Percentiles rank a stretch among this genome's conserved stretches.
Conservation (phyloP, 352 stramenopile species). For the Globisporangium nodosum region DNA sequence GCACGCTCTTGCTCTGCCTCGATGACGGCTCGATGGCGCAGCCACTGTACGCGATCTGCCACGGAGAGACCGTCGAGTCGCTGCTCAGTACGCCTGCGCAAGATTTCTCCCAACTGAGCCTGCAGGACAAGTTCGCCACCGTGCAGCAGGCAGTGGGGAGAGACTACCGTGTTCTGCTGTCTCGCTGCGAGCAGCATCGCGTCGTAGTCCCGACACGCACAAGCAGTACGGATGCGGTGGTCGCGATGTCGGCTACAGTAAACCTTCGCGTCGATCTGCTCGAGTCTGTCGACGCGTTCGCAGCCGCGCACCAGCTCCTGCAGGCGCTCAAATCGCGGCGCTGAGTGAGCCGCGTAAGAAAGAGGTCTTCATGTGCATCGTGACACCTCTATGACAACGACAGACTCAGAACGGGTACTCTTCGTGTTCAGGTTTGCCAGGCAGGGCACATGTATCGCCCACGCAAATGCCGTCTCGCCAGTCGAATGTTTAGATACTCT, state of each 20-base stretch:
- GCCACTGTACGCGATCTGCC: conserved; percentile 30
- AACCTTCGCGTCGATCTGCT: conserved; percentile 30
- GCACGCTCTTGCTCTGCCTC: conserved; percentile 33
- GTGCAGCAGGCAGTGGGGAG: conserved; percentile 25
- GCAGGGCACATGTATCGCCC: too few relatives aligned
- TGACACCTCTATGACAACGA: too few relatives aligned
- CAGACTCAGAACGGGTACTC: too few relatives aligned
- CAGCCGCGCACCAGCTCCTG: conserved; percentile 8
- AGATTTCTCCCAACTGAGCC: conserved; percentile 39
- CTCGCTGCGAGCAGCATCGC: conserved; percentile 24
- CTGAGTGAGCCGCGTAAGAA: not conserved
- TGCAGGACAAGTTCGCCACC: conserved; percentile 28
- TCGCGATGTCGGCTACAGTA: conserved; percentile 6
- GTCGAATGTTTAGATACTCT: too few relatives aligned
- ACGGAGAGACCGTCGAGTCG: conserved; percentile 30
- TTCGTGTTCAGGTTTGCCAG: too few relatives aligned
- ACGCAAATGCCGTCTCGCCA: too few relatives aligned
- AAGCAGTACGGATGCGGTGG: not conserved
- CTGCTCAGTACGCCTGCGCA: conserved; percentile 38
- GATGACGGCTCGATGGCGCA: conserved; percentile 25
- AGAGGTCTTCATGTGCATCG: too few relatives aligned
- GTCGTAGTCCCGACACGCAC: conserved; percentile 7
- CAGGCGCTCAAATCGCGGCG: not conserved
- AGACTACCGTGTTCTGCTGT: conserved; percentile 36
- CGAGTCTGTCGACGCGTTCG: conserved; percentile 27